Evolutionary conservation across 2,329 filamentous ascomycete genomes (phyloP).

Genomic region (Penicillium occitanis): DNA sequence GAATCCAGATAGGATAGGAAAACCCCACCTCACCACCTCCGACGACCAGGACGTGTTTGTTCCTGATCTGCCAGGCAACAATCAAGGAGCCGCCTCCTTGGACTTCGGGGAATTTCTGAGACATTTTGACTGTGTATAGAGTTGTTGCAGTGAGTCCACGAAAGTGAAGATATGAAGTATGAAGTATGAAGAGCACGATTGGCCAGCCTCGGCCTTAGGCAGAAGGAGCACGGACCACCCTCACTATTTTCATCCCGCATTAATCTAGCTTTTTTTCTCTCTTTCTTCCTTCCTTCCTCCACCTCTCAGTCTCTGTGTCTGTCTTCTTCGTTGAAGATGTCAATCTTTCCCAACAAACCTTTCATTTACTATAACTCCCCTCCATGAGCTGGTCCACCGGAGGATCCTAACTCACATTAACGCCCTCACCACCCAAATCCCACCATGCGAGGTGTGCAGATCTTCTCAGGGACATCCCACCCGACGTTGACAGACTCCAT

Average conservation of each 20-base stretch:
- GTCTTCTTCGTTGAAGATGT: constrained; percentile 21
- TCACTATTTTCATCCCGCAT: constrained; percentile 3
- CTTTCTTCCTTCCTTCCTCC: constrained; percentile 11
- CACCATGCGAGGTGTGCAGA: constrained; percentile 64
- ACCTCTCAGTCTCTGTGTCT: constrained; percentile 13
- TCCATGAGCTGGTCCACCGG: constrained; percentile 19
- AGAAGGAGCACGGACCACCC: constrained; percentile 17
- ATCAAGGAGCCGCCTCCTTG: constrained; percentile 92
- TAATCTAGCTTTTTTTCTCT: constrained; percentile 22
- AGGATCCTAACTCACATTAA: constrained; percentile 6
- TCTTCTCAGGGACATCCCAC: constrained; percentile 67
- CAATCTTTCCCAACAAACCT: constrained; percentile 22
- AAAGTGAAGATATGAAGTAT: no score
- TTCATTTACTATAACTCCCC: constrained; percentile 14
- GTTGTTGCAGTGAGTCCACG: not conserved
- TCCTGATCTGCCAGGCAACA: constrained; percentile 90
- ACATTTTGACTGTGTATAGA: constrained; percentile 37
- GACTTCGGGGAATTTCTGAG: constrained; percentile 68
- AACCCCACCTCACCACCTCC: constrained; percentile 83
- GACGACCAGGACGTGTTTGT: constrained; percentile 86
- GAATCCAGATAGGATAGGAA: constrained; percentile 22
- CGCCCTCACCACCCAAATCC: constrained; percentile 3
- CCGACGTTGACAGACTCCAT: constrained; percentile 64
- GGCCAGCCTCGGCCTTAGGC: not conserved
- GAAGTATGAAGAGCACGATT: not conserved